Evolutionary conservation across 1,139 yeast species (phyloP).

Genomic region (Hansenula sp.): DNA sequence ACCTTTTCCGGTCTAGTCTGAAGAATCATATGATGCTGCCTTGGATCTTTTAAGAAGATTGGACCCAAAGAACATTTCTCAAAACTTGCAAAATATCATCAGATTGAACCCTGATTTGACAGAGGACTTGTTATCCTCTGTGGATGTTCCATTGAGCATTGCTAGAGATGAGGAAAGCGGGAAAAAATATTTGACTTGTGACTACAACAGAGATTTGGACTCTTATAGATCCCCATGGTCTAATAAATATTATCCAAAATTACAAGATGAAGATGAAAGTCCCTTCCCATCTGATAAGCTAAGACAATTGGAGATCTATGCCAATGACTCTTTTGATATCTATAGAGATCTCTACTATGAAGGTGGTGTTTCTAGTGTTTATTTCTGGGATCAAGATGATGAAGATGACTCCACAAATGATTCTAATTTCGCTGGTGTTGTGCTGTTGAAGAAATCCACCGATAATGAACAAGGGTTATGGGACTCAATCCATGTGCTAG

Average conservation of each 20-base stretch:
- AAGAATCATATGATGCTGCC: slow-evolving; percentile 81
- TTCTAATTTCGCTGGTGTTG: slow-evolving; percentile 85
- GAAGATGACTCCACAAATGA: slow-evolving; percentile 38
- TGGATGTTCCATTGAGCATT: slow-evolving; percentile 77
- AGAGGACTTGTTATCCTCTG: slow-evolving; percentile 81
- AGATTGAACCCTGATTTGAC: slow-evolving; percentile 78
- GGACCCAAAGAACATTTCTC: slow-evolving; percentile 66
- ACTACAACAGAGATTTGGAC: slow-evolving; percentile 93
- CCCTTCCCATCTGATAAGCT: slow-evolving; percentile 70
- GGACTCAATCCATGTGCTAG: slow-evolving; percentile 94
- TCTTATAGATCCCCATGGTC: slow-evolving; percentile 92
- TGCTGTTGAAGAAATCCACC: slow-evolving; percentile 70
- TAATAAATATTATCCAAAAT: slow-evolving; percentile 66
- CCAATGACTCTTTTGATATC: slow-evolving; percentile 89
- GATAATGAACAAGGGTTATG: slow-evolving; percentile 57
- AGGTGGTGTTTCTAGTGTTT: slow-evolving; percentile 89
- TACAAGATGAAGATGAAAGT: slow-evolving; percentile 57
- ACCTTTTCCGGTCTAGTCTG: slow-evolving; percentile 25
- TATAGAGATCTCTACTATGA: slow-evolving; percentile 93
- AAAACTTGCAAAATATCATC: slow-evolving; percentile 67
- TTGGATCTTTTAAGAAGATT: slow-evolving; percentile 82
- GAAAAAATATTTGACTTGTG: slow-evolving; percentile 79
- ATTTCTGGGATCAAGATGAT: slow-evolving; percentile 80
- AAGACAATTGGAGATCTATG: slow-evolving; percentile 71
- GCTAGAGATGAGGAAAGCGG: slow-evolving; percentile 56